Percentiles rank a stretch among this genome's conserved stretches.
phyloP scores from a whole-genome alignment of 2,329 filamentous ascomycete genomes.

The Aschersonia sp. region DNA sequence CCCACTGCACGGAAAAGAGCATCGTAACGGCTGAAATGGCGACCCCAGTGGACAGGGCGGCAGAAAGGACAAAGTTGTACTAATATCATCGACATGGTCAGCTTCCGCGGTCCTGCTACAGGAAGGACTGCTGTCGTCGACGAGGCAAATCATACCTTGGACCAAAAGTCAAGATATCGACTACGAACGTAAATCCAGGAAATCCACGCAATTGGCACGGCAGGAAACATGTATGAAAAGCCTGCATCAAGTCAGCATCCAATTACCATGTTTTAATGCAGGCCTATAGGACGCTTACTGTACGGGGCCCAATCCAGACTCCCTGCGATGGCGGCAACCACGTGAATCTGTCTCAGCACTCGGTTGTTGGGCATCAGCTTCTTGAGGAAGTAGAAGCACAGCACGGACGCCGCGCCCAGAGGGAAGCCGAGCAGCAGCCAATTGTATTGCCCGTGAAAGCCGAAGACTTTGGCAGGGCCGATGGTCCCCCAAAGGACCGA shows the following conservation, averaged over 20 bases:
- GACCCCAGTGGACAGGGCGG: conserved; percentile 27
- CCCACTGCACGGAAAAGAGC: conserved; percentile 25
- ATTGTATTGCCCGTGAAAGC: conserved; percentile 19
- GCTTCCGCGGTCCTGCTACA: too few species aligned
- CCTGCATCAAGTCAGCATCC: conserved; percentile 7
- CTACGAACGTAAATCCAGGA: conserved; percentile 32
- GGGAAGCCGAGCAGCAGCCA: conserved; percentile 25
- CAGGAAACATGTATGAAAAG: conserved; percentile 28
- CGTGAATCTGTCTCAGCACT: conserved; percentile 24
- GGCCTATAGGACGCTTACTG: conserved; percentile 9
- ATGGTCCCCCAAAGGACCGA: conserved; percentile 27
- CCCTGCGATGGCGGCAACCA: conserved; percentile 26
- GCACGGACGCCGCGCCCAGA: conserved; percentile 19
- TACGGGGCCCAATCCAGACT: conserved; percentile 26
- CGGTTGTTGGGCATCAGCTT: conserved; percentile 16
- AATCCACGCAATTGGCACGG: conserved; percentile 30
- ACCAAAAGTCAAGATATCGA: conserved; percentile 32
- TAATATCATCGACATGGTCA: conserved; percentile 7
- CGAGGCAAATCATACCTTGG: conserved; percentile 11
- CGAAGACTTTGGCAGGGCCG: conserved; percentile 22
- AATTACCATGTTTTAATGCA: not conserved
- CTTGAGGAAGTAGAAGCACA: conserved; percentile 20
- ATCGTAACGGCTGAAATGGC: conserved; percentile 31
- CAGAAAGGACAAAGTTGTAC: conserved; percentile 32
- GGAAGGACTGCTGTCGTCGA: too few species aligned